Conservation (phyloP, 441 rosid genomes). For the Biscutella laevigata region DNA sequence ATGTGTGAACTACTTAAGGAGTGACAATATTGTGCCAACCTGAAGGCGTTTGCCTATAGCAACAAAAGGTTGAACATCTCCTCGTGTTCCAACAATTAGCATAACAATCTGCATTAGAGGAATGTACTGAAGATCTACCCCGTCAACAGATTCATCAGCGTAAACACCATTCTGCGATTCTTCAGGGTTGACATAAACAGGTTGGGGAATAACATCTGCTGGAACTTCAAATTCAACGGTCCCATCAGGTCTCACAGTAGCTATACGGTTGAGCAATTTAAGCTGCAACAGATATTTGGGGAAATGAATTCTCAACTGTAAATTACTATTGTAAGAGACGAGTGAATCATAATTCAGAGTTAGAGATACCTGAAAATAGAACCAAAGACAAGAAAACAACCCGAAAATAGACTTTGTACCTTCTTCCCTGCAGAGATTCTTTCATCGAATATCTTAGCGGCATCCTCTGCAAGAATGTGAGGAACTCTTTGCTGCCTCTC, state of each 20-base stretch:
- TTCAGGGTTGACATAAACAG: slow-evolving; percentile 29
- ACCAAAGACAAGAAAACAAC: background rate
- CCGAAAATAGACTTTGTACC: slow-evolving; percentile 36
- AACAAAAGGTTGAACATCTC: slow-evolving; percentile 97
- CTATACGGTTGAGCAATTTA: slow-evolving; percentile 74
- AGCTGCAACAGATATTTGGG: slow-evolving; percentile 60
- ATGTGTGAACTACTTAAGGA: background rate
- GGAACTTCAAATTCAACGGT: slow-evolving; percentile 88
- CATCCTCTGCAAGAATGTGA: slow-evolving; percentile 62
- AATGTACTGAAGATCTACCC: slow-evolving; percentile 49
- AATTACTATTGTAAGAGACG: background rate
- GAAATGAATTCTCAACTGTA: slow-evolving; percentile 10
- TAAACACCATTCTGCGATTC: slow-evolving; percentile 30
- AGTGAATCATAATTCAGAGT: too few species aligned
- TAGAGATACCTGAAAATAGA: slow-evolving; percentile 29
- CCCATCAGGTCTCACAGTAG: slow-evolving; percentile 91
- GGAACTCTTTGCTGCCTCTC: slow-evolving; percentile 43
- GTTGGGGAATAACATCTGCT: slow-evolving; percentile 51
- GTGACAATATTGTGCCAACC: slow-evolving; percentile 33
- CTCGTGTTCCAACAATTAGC: slow-evolving; percentile 96
- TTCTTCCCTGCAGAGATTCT: slow-evolving; percentile 60
- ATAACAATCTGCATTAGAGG: slow-evolving; percentile 90
- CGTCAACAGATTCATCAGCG: slow-evolving; percentile 63
- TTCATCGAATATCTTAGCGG: slow-evolving; percentile 69
- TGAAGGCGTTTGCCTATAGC: slow-evolving; percentile 93